Conservation (phyloP, 768 basidiomycete species). For the Asterophora parasitica region DNA sequence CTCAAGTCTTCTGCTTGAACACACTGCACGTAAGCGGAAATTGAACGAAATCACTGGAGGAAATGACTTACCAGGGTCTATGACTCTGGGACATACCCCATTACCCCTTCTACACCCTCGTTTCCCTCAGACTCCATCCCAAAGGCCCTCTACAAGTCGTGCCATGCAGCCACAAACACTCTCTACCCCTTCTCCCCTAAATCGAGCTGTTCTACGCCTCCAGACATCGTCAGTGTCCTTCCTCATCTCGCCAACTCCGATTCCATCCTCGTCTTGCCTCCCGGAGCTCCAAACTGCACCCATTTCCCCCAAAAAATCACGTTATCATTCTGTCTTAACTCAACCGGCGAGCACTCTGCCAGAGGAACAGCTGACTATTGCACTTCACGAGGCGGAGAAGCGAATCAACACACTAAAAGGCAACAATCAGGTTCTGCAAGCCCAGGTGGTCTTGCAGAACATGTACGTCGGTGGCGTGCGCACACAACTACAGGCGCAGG, state of each 20-base stretch:
- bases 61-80: not conserved
- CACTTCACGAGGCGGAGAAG: not conserved
- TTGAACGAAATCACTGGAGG: not conserved
- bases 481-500: slow-evolving; percentile 1
- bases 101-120: no score
- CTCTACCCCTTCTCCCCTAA: not conserved
- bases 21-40: not conserved
- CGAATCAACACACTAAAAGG: not conserved
- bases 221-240: not conserved
- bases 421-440: not conserved
- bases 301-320: slow-evolving; percentile 1
- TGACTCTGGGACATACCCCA: no score
- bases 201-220: not conserved
- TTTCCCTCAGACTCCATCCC: no score
- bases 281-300: not conserved
- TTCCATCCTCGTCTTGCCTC: not conserved
- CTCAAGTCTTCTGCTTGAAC: slow-evolving; percentile 1
- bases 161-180: no score
- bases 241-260: not conserved
- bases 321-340: not conserved
- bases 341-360: not conserved
- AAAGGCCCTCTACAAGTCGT: no score
- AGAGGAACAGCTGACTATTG: not conserved
- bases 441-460: not conserved
- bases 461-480: not conserved